Base-by-base conservation (phyloP, 352 stramenopile genomes). In the Phytophthora vignae region DNA sequence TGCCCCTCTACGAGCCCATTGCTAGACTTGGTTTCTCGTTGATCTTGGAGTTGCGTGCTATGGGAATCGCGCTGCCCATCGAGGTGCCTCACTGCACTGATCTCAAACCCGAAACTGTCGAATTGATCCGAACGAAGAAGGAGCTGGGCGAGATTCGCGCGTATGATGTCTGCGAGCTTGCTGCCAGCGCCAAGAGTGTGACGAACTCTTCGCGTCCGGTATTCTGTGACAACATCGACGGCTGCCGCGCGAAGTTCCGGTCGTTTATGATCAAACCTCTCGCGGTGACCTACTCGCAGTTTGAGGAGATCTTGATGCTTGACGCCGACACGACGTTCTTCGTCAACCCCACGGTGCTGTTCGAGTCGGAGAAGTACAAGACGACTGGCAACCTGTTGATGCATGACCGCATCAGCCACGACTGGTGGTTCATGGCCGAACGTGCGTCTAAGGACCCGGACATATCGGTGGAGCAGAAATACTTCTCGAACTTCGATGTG, bases 291-390 rank as follows among this genome's bases (percentile, higher is more conserved):
- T 85, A 87, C 48, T 91, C 85, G 27, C 77, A 78, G 21, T 90
- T 92, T 56, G 67, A 84, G 29, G 75, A 92, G 31, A 78, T 91
- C 40, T 69, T 92, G 76, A 71, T 92, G 64, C 38, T 92, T 19
- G 85, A 92, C 60, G 83, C 83, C 46, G 85, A 92, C 76, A 81
- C 76, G 2, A 74, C 83, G 5, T 92, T 87, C 54, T 76, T 92
- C 31, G 63, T 84, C 11, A 82, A 87, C 52, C 85, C 82, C 17
- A 83, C 73, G 22, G 63, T 67, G n/a, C 40, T 90, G 15, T 90
- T 83, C 58, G 75, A 86, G 1, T 71, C 74, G 4, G 73, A 74
- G 31, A 88, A 88, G 58, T 88, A 73, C 49, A 67, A 73, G 36
- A 55, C 64, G 19, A 89, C 80, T 0, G 84, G 84, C 31, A 90